Base-by-base conservation (phyloP, 1,284 basidiomycete genomes). In the Cerioporus squamosus region DNA sequence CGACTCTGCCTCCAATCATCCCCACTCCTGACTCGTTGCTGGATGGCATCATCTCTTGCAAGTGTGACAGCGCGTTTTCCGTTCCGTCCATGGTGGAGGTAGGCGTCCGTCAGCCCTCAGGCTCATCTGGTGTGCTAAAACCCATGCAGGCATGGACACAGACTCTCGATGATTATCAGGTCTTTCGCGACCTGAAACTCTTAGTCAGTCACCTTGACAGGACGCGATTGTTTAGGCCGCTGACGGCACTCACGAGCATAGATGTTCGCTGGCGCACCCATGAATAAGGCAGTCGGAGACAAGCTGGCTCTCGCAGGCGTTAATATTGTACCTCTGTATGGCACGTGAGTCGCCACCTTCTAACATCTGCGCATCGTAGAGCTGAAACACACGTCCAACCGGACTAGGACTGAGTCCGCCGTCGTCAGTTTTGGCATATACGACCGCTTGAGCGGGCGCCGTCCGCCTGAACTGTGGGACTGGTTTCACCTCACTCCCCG, bases 31-130 rank as follows among this genome's bases (percentile, higher is more conserved):
- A 69, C 12, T 61, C 50, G 20, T 60, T 69, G 39, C 60, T 74
- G 15, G 59, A 68, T 7, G 57, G 54, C 2, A 51, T 64, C 20
- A 46, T 59, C 4, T 59, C 54, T 3, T 65, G 65, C 8, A 48
- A 64, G 5, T 59, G 62, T 42, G 59, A 70, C 29, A 49, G 68
- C 12, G 44, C 70, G 2, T 66, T 69, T 33, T 66, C 60, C 50
- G 65, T 71, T 5, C 74, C 72, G 1, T 59, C 60, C 17, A 69
- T 73, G 38, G 47, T 73, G 49, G 72, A 75, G 65, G 73, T 73
- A 31, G 23, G 59, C n/a, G 23, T 1, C 5, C 7, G 44, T 14
- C 5, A 39, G 17, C 23, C 36, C 5, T 23, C 36, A 18, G 33
- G 33, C 33, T 6, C 14, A 12, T 3, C 33, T 36, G 3, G 26